phyloP scores from a whole-genome alignment of 331 rosid species.

The Ulmus americana region DNA sequence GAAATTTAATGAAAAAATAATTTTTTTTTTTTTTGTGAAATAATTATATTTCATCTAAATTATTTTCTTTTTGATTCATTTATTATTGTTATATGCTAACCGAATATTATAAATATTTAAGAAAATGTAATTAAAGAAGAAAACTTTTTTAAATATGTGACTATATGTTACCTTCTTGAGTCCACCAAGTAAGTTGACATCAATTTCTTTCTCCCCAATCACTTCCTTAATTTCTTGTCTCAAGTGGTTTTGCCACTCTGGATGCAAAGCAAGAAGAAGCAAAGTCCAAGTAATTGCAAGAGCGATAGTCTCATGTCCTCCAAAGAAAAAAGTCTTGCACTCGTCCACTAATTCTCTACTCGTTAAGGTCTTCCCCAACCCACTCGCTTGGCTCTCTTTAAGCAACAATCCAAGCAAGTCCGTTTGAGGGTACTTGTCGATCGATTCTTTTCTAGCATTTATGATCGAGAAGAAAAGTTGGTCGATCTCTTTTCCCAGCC shows the following conservation, averaged over 20 bases:
- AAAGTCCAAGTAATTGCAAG: slow-evolving; percentile 75
- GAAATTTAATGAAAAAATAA: too few relatives aligned
- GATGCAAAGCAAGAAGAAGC: slow-evolving; percentile 58
- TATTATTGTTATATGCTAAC: too few relatives aligned
- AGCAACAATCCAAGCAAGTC: slow-evolving; percentile 56
- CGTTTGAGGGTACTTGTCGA: slow-evolving; percentile 2
- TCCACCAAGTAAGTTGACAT: slow-evolving; percentile 41
- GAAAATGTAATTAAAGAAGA: too few relatives aligned
- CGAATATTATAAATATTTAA: too few relatives aligned
- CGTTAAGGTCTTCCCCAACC: slow-evolving; percentile 26
- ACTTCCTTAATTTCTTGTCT: slow-evolving; percentile 64
- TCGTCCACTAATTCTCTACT: slow-evolving; percentile 61
- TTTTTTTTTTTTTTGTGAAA: too few relatives aligned
- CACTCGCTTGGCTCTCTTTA: slow-evolving; percentile 36
- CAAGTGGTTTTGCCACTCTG: slow-evolving; percentile 63
- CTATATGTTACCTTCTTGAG: slow-evolving; percentile 51
- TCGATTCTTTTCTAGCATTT: slow-evolving; percentile 23
- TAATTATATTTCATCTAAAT: too few relatives aligned
- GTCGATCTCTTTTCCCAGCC: slow-evolving; percentile 65
- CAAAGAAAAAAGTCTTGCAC: slow-evolving; percentile 83
- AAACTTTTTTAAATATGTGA: neutral
- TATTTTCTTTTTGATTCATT: too few relatives aligned
- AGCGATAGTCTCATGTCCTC: slow-evolving; percentile 80
- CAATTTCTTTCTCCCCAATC: slow-evolving; percentile 40
- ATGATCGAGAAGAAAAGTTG: slow-evolving; percentile 37